Evolutionary conservation across 441 rosid genomes (phyloP), one percentile per base, ranked within the genome.

Genomic region (Metrosideros polymorpha): DNA sequence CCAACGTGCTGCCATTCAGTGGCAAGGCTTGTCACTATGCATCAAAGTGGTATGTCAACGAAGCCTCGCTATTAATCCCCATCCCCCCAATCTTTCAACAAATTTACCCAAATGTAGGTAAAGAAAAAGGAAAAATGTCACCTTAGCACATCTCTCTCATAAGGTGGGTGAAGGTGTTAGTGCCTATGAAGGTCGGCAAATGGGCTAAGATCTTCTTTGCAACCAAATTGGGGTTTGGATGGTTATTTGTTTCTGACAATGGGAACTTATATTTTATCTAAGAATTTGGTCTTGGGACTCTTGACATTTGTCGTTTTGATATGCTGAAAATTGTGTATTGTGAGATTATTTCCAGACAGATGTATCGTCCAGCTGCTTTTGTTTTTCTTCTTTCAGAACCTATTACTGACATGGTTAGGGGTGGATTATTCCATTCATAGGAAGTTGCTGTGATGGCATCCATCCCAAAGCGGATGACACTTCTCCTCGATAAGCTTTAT

Each of bases 1-100:
- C 98, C 98, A 75, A 88, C 91, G 39, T 94, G 96, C 89, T 50
- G 76, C 56, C 84, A 89, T 85, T 89, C 96, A 27, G 39, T 97
- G 89, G 92, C 92, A 61, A 94, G 86, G 91, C 97, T 97, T 87
- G 79, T 94, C 82, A 89, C 83, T 86, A 88, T 95, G 93, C 94
- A 94, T 92, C 91, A 91, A 76, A 88, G 89, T 47, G 96, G 98
- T 93, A 87, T 24, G 45, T 86, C 66, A 79, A 85, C 61, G 27
- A 32, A 53, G 15, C 18, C n/a, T 77, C 1, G 54, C 51, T 42
- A 49, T 76, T 27, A 18, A 39, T 39, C 79, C 47, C 47, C 47
- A 71, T 71, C 0, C 17, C 39, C 79, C 57, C 27, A 22, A 71
- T 35, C 39, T 71, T 39, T 71, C 79, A 39, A 71, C 0, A 22